Conservation (phyloP, 169 alveolate species). For the Amoebophrya sp. region DNA sequence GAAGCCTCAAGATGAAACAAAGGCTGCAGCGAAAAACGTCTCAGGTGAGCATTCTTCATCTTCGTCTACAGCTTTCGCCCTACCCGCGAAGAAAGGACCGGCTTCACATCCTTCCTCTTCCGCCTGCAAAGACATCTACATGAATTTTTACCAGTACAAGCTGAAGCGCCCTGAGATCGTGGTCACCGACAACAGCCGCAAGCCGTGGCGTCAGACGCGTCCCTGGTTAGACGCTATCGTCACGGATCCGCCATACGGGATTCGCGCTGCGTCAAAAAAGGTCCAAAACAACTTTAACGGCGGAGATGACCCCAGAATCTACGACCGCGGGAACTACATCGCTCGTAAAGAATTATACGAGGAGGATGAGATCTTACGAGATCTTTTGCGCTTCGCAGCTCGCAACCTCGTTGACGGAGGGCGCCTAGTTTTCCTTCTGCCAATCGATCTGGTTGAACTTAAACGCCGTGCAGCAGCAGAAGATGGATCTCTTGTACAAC, state of each 20-base stretch:
- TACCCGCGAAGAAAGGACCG: background rate
- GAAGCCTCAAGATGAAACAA: no score
- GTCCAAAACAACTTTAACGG: background rate
- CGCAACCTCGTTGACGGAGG: background rate
- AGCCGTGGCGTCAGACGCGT: background rate
- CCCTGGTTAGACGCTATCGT: conserved; percentile 12
- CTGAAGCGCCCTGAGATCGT: conserved; percentile 25
- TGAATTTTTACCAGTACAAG: background rate
- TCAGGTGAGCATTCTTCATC: background rate
- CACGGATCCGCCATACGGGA: conserved; percentile 15
- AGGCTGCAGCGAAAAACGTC: background rate
- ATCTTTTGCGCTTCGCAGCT: background rate
- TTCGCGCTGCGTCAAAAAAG: background rate
- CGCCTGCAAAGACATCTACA: background rate
- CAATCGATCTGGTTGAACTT: background rate
- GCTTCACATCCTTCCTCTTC: no score
- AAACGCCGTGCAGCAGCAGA: background rate
- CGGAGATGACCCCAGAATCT: background rate
- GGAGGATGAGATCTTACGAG: conserved; percentile 4
- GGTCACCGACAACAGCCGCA: background rate
- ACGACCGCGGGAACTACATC: background rate
- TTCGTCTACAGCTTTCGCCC: background rate
- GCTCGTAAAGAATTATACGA: background rate
- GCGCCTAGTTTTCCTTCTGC: background rate
- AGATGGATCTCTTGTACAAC: no score